Percentiles rank a stretch among this genome's conserved stretches.
phyloP scores from a whole-genome alignment of 1,284 basidiomycete genomes.

The Takashimella tepidaria region DNA sequence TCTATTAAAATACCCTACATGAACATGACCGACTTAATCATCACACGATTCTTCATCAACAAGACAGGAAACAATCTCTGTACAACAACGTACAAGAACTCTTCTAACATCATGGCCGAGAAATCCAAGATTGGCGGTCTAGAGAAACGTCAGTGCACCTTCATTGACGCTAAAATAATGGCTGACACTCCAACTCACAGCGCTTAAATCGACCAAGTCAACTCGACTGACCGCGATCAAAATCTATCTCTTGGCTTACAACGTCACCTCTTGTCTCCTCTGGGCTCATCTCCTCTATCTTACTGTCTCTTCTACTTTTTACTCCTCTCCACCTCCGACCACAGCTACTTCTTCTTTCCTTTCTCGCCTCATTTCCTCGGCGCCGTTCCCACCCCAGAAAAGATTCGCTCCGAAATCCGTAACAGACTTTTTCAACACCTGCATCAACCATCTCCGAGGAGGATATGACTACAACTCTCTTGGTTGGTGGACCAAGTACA shows the following conservation, averaged over 20 bases:
- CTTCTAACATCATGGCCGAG: no score
- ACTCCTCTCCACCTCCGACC: conserved; percentile 28
- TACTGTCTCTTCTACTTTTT: conserved; percentile 27
- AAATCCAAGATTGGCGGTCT: no score
- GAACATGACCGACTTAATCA: no score
- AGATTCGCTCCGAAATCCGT: background rate
- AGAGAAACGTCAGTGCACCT: no score
- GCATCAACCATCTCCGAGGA: conserved; percentile 55
- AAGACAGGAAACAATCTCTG: no score
- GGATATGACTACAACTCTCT: conserved; percentile 49
- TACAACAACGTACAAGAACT: no score
- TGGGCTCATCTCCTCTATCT: conserved; percentile 67
- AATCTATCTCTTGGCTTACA: conserved; percentile 71
- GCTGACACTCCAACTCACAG: no score
- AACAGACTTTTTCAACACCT: conserved; percentile 35
- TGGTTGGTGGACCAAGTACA: conserved; percentile 61
- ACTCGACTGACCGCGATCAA: conserved; percentile 34
- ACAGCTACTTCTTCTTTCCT: conserved; percentile 4
- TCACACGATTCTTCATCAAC: no score
- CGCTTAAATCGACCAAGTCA: background rate
- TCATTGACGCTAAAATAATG: no score
- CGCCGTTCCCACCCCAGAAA: conserved; percentile 6
- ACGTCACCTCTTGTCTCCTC: conserved; percentile 62
- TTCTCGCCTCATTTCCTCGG: background rate
- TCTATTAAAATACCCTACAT: no score